phyloP scores from a whole-genome alignment of 2,329 filamentous ascomycete species.

The Juglanconis juglandina region DNA sequence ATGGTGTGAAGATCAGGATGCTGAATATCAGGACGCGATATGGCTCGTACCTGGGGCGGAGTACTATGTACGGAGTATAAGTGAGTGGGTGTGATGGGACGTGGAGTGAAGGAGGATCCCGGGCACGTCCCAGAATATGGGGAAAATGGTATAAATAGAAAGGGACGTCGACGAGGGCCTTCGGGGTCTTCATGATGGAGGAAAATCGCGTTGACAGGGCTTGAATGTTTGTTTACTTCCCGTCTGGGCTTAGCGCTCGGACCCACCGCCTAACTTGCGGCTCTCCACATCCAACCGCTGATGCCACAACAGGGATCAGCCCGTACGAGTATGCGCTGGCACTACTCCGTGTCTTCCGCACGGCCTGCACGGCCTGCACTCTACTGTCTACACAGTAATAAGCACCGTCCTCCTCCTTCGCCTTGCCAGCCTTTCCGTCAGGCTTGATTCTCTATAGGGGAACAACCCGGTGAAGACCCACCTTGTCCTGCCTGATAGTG shows the following conservation, averaged over 20 bases:
- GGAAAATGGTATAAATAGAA: not conserved
- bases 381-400: no score
- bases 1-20: not conserved
- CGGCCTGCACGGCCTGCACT: no score
- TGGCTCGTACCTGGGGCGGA: not conserved
- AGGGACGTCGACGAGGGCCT: not conserved
- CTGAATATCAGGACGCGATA: not conserved
- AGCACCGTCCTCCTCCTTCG: no score
- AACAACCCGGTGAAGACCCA: no score
- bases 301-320: not conserved
- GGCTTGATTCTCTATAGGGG: no score
- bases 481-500: no score
- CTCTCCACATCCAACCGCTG: not conserved
- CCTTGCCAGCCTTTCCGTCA: no score
- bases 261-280: not conserved
- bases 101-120: not conserved
- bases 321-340: not conserved
- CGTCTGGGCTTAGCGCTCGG: not conserved
- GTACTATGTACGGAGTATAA: not conserved
- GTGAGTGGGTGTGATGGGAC: not conserved
- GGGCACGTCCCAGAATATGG: not conserved
- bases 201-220: not conserved
- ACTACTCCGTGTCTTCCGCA: not conserved
- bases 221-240: not conserved
- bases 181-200: not conserved